A percentile compares a stretch with the other conserved stretches of the same genome.
Conservation (phyloP, 2,329 filamentous ascomycete species). For the Emmonsiellopsis sp. region DNA sequence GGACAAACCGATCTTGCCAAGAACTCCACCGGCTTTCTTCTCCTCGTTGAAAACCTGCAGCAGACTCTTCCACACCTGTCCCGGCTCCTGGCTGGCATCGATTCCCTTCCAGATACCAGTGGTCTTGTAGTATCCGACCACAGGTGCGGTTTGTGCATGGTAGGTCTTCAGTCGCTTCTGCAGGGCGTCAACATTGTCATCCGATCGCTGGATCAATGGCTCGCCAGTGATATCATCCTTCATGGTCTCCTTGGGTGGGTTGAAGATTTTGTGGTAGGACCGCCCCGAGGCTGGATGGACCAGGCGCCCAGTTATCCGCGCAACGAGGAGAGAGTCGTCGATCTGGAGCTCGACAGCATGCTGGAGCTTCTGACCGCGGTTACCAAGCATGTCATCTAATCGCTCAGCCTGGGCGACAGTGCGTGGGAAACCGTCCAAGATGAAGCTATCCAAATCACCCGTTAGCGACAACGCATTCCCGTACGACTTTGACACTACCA, state of each 20-base stretch:
- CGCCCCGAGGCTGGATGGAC: constrained; percentile 93
- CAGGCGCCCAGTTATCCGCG: constrained; percentile 91
- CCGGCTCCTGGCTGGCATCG: constrained; percentile 92
- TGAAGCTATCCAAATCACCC: constrained; percentile 58
- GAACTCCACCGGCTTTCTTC: constrained; percentile 38
- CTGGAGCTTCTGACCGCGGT: constrained; percentile 73
- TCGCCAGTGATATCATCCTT: constrained; percentile 95
- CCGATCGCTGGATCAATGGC: constrained; percentile 88
- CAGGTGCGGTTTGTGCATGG: constrained; percentile 85
- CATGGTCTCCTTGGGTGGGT: constrained; percentile 90
- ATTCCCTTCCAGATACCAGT: constrained; percentile 94
- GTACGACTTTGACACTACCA: neutral
- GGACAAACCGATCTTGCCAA: constrained; percentile 47
- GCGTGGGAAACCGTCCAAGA: constrained; percentile 95
- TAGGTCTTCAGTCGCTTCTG: constrained; percentile 93
- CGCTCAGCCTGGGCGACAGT: constrained; percentile 92
- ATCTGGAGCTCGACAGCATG: constrained; percentile 96
- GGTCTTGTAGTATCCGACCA: constrained; percentile 94
- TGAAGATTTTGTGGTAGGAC: constrained; percentile 98
- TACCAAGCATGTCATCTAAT: constrained; percentile 80
- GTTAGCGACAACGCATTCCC: constrained; percentile 1
- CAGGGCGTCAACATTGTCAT: constrained; percentile 92
- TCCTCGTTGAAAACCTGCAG: constrained; percentile 70
- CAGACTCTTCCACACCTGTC: constrained; percentile 90
- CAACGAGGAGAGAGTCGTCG: constrained; percentile 84